These are phyloP conservation scores for Tetrapisispora taiwanensis DNA, from an alignment of 805 yeast genomes.

Conservation along the genomic window DNA sequence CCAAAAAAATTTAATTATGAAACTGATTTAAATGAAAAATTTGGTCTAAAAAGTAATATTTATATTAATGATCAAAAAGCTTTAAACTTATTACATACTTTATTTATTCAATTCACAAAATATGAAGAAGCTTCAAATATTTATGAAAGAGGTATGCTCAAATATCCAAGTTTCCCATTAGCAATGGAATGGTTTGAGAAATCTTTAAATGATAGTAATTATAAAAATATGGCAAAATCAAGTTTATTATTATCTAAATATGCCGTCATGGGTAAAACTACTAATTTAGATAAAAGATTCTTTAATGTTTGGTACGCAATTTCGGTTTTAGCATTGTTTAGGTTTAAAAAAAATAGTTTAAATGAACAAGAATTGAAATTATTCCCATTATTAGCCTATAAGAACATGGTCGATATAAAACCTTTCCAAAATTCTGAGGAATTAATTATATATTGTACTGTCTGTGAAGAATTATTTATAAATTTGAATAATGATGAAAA, in stretches of 20 bases:
- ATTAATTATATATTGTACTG: constrained; percentile 44
- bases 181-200: constrained; percentile 49
- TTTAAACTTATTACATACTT: constrained; percentile 36
- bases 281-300: constrained; percentile 14
- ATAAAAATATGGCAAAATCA: constrained; percentile 44
- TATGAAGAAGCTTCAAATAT: constrained; percentile 36
- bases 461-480: constrained; percentile 32
- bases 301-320: constrained; percentile 49
- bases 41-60: constrained; percentile 14
- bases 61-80: constrained; percentile 42
- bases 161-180: constrained; percentile 41
- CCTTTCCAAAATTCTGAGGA: constrained; percentile 59
- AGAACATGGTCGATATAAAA: constrained; percentile 40
- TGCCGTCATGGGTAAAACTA: background rate
- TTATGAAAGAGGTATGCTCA: constrained; percentile 49
- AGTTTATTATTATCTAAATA: constrained; percentile 33
- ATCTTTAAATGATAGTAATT: constrained; percentile 39
- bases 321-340: constrained; percentile 34
- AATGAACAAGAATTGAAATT: constrained; percentile 39
- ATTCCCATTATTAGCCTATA: constrained; percentile 51
- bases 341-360: constrained; percentile 29
- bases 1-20: constrained; percentile 27
- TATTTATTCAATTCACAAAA: constrained; percentile 34
- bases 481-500: constrained; percentile 15
- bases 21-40: constrained; percentile 19